Conservation (phyloP, 2,329 filamentous ascomycete species). For the Aspergillus puulaauensis region DNA sequence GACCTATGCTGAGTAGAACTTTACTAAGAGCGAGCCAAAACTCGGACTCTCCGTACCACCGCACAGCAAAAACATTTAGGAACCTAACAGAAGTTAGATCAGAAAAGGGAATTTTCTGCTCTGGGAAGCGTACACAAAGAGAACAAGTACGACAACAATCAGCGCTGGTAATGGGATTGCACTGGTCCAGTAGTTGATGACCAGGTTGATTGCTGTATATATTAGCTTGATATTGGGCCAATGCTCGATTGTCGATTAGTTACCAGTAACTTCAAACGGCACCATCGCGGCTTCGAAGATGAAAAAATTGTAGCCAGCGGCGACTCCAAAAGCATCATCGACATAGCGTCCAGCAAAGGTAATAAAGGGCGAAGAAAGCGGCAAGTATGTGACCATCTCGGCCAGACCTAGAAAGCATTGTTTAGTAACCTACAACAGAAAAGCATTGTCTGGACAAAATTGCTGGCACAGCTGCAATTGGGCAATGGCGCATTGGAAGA, state of each 20-base stretch:
- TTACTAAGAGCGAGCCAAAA: constrained; percentile 73
- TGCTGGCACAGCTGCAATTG: background rate
- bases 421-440: constrained; percentile 20
- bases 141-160: constrained; percentile 46
- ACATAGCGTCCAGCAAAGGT: constrained; percentile 49
- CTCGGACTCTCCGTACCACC: constrained; percentile 75
- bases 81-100: constrained; percentile 14
- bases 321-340: constrained; percentile 49
- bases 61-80: constrained; percentile 70
- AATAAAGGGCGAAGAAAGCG: constrained; percentile 48
- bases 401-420: constrained; percentile 38
- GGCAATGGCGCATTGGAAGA: constrained; percentile 3
- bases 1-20: constrained; percentile 67
- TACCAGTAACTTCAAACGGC: constrained; percentile 50
- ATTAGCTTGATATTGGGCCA: background rate
- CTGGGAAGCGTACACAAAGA: constrained; percentile 40
- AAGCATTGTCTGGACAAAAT: background rate
- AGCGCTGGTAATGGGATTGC: constrained; percentile 47
- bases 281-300: constrained; percentile 52
- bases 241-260: background rate
- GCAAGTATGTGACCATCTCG: constrained; percentile 53
- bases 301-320: constrained; percentile 53
- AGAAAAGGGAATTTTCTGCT: background rate
- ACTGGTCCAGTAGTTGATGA: constrained; percentile 52
- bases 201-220: constrained; percentile 44